Evolutionary conservation across 2,329 filamentous ascomycete genomes (phyloP), one percentile per base, ranked within the genome.

Genomic region (Bipolaris gigantea): DNA sequence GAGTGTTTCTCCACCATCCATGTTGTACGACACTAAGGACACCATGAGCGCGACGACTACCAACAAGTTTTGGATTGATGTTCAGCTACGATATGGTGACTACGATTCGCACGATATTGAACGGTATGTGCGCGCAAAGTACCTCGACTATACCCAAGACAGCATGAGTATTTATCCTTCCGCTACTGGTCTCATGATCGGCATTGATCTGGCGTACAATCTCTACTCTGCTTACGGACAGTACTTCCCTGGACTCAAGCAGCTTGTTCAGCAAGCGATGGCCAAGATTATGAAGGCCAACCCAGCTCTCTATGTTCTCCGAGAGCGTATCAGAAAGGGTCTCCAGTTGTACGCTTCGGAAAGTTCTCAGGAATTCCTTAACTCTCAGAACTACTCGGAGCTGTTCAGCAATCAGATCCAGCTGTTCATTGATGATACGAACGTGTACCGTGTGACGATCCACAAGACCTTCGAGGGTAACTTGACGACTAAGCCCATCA

Each of bases 261-360:
- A 92, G 43, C 84, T 99, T 21, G 81, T 99, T 23, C 95, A 99
- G 76, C 93, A 97, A 75, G 94, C 95, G 5, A 99, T 99, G 95
- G 92, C 92, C 44, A 99, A 99, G 86, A 86, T 99, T 73, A 99
- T 99, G 94, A 99, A 99, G 79, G 93, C 94, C 34, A 99, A 99
- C 71, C 94, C 94, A 15, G 94, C 94, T 2, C 79, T 99, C 30
- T 99, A 97, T 73, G 94, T 99, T 47, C 80, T 99, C 55, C 89
- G 94, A 55, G 94, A 99, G 79, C 94, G 94, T 83, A 99, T 99
- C 61, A 86, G 95, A 61, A 99, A 99, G 81, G 94, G 94, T 82
- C 84, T 99, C 55, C 94, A 99, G 78, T 82, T 99, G 13, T 99
- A 99, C 70, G 94, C 94, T 2, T 97, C 93, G 0, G 95, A 99